Evolutionary conservation across 805 yeast species (phyloP), one percentile per base, ranked within the genome.

Genomic region (Wickerhamomyces xylosicus): DNA sequence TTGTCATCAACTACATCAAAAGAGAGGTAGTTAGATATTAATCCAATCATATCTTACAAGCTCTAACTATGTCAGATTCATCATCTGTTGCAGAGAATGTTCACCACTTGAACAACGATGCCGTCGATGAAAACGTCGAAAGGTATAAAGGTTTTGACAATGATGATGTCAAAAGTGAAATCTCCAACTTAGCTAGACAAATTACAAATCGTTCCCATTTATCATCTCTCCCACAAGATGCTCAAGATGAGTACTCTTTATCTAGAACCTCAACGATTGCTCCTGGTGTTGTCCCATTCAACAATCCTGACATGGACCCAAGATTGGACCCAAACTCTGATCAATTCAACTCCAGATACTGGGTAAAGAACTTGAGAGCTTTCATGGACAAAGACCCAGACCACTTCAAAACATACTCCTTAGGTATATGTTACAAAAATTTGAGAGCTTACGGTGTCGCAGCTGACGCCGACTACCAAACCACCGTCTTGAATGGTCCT

Each of bases 371-470:
- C 49, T 59, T 81, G 62, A 64, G 70, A 43, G 62, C 66, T 37
- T 52, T 79, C 41, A 59, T 56, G 52, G 70, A 68, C 33, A 56
- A 69, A 8, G 83, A 79, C 49, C 74, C 76, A 1, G 85, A 77
- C 3, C 67, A 74, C 51, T 78, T 72, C 54, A 70, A 71, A 49
- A 75, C 77, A 20, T 62, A 73, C 35, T 65, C 69, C 19, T 59
- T 79, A 38, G 79, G 85, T 10, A 61, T 80, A 33, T 63, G 76
- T 2, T 83, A 73, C 63, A 65, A 71, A 43, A 58, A 77, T 48
- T 61, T 82, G 46, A 59, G 77, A 40, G 84, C 83, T 3, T 72
- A 64, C 40, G 90, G 90, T 46, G 60, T 62, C 31, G 74, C 77
- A 17, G 57, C 68, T 3, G 78, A 70, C 49, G 68, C 81, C 4